Conservation (phyloP, 805 yeast species). For the Saccharomycopsis sp. region DNA sequence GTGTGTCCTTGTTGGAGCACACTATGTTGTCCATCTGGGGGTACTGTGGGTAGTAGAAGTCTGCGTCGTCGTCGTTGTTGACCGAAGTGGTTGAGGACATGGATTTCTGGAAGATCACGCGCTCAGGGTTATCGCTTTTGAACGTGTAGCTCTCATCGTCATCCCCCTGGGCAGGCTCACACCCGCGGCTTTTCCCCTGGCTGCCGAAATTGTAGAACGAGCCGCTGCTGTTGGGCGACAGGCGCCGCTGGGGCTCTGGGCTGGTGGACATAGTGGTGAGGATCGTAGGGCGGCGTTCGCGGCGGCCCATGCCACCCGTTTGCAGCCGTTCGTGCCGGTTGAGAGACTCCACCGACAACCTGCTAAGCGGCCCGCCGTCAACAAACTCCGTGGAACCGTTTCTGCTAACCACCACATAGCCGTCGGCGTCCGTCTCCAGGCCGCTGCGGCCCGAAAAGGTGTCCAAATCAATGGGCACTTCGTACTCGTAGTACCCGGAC, state of each 20-base stretch:
- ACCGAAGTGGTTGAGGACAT: neutral
- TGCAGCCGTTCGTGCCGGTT: neutral
- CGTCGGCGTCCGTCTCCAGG: neutral
- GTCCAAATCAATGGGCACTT: neutral
- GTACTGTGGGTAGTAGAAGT: neutral
- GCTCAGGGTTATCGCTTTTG: neutral
- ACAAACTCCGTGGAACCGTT: neutral
- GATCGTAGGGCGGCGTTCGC: neutral
- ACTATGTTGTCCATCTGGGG: neutral
- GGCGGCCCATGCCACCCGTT: neutral
- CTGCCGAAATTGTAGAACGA: neutral
- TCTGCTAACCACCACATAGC: neutral
- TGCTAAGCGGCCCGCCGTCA: neutral
- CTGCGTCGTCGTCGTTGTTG: neutral
- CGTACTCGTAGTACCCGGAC: neutral
- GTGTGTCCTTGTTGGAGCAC: neutral
- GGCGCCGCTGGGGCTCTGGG: neutral
- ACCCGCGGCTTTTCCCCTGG: neutral
- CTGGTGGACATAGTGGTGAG: neutral
- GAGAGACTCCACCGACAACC: neutral
- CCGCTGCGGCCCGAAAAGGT: neutral
- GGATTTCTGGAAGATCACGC: neutral
- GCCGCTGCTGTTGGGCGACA: neutral
- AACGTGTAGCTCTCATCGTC: neutral
- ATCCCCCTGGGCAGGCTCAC: neutral